Evolutionary conservation across 257 asterid species (phyloP).

Genomic region (Rubia yunnanensis): DNA sequence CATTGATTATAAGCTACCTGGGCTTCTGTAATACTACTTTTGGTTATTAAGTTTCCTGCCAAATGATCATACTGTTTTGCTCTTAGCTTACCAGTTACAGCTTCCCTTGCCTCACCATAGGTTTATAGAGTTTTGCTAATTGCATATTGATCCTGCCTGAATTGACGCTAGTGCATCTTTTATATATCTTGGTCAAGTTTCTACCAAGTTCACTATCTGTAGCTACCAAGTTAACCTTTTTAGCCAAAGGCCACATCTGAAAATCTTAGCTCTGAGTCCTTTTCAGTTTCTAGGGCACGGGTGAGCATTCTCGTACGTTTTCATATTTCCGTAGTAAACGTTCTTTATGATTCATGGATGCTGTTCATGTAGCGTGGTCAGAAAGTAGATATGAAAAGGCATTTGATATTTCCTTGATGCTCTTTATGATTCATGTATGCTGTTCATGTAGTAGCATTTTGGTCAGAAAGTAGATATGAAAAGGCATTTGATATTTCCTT

Average conservation of each 20-base stretch:
- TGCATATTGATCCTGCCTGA: no score
- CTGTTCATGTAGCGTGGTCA: background rate
- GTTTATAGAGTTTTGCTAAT: no score
- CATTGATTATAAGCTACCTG: background rate
- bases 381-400: background rate
- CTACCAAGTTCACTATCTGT: background rate
- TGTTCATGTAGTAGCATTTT: no score
- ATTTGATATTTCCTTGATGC: background rate
- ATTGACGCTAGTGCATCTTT: background rate
- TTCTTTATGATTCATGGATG: no score
- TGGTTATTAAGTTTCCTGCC: background rate
- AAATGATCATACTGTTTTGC: background rate
- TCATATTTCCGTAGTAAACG: no score
- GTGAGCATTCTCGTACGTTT: no score
- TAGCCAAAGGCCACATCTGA: background rate
- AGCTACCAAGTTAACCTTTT: background rate
- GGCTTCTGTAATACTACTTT: background rate
- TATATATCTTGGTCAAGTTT: background rate
- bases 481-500: background rate
- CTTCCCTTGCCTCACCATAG: no score
- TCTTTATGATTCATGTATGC: no score
- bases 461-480: background rate
- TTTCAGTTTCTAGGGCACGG: no score
- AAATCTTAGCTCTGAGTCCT: background rate
- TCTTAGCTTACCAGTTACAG: no score